Evolutionary conservation across 176 grass and related monocot species (phyloP), one percentile per base, ranked within the genome.

Genomic region (Tillandsia fasciculata): DNA sequence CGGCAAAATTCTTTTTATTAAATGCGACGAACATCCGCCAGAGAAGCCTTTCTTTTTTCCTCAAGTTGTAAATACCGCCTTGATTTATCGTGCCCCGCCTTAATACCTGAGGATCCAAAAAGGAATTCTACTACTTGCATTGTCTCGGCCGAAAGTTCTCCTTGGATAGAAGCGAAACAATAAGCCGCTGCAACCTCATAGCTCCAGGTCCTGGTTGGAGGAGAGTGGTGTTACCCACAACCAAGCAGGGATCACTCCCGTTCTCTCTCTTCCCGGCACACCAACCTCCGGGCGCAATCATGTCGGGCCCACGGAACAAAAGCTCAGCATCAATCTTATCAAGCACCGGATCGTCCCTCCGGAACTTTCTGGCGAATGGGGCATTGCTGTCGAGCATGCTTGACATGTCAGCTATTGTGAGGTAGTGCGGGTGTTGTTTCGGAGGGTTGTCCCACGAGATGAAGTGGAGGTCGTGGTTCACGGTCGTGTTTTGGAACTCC

Each of bases 401-500:
- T 72, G 67, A 71, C 84, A 88, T 89, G 70, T 96, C 87, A 59
- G 0, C 29, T 49, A 61, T 18, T 6, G 87, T 81, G 59, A 96
- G 87, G 9, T 71, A 52, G 76, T 94, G 86, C 29, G 90, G 90
- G 70, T 95, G 90, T 82, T 95, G 90, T 78, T 87, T 87, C 0
- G 90, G 90, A 1, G 90, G 90, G 75, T 84, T 95, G 87, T 95
- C 90, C 90, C 90, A 95, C 4, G 81, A 74, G 80, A 95, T 95
- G 83, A 82, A 95, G 79, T 95, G 90, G 48, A 95, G 75, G 79
- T 95, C 90, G 68, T 72, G 69, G 84, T 90, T 96, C 1, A 96
- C 84, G 8, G 91, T 96, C 27, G 91, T 96, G 72, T 96, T 96
- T 24, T 23, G 57, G 85, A 90, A 96, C 26, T 23, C 87, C 7